Base-by-base conservation (phyloP, 257 asterid genomes). In the Nicotiana knightiana region DNA sequence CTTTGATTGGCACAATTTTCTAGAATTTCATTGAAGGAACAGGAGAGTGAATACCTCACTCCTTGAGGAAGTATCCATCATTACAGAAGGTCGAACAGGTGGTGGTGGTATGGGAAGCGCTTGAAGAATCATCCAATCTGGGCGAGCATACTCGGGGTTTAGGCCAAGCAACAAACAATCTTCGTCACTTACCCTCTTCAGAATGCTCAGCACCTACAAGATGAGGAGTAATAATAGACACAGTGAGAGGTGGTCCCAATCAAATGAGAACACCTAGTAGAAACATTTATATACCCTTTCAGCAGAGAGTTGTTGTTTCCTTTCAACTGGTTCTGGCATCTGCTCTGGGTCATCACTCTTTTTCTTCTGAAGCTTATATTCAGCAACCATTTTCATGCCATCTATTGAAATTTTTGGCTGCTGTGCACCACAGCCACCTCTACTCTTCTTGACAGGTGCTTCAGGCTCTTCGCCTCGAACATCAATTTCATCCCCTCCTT, bases 111-210 rank as follows among this genome's bases (percentile, higher is more conserved):
- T 90, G 16, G 98, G 99, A 84, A 96, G 99, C 86, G 86, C 99
- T 92, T 96, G 99, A 87, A 96, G 97, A 86, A 96, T 96, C 99
- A 96, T 94, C 99, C 99, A 96, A 78, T 96, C 99, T 15, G 99
- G 99, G 58, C 99, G 99, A 48, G 99, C 99, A 84, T 79, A 96
- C 86, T 94, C 89, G 4, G 98, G 99, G 81, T 89, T 90, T 84
- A 96, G 91, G 63, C 99, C 99, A 88, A 96, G 80, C 73, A 86
- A 80, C 28, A 84, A 81, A 82, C 98, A 96, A 81, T 96, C 99
- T 79, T 94, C 98, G 83, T 96, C 99, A 82, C 96, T 94, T 83
- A 96, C 81, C 87, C 99, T 90, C 89, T 96, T 96, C 88, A 96
- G 87, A 71, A 96, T 88, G 87, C 93, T 92, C 65, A 96, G 97